A percentile compares a stretch with the other conserved stretches of the same genome.
phyloP scores from a whole-genome alignment of 169 alveolate genomes.

The Amoebophrya sp. region DNA sequence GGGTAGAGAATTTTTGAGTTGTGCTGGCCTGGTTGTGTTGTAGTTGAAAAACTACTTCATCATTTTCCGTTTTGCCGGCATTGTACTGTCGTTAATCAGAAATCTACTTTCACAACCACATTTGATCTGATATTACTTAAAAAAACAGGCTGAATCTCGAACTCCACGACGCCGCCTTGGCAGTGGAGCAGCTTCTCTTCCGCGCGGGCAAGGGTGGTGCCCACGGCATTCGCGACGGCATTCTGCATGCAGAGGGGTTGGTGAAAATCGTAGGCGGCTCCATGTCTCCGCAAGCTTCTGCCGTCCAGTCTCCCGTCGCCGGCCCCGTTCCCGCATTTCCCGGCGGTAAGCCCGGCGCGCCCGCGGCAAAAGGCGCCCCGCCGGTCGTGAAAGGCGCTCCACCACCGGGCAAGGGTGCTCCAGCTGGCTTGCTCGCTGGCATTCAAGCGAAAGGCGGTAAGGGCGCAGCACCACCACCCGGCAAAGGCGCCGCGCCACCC shows the following conservation, averaged over 20 bases:
- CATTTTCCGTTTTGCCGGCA: too few relatives aligned
- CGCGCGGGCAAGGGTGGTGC: background rate
- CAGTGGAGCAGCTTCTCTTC: background rate
- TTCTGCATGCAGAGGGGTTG: background rate
- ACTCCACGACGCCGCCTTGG: slow-evolving; percentile 11
- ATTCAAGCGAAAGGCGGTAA: too few relatives aligned
- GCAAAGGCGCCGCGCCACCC: background rate
- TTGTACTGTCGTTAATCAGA: too few relatives aligned
- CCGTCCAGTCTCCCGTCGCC: background rate
- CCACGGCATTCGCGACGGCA: background rate
- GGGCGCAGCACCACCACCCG: too few relatives aligned
- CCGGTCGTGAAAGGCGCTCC: background rate
- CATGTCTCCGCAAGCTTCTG: background rate
- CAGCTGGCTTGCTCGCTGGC: too few relatives aligned
- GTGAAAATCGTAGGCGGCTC: background rate
- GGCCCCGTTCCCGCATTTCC: background rate
- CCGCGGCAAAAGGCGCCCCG: background rate
- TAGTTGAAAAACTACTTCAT: too few relatives aligned
- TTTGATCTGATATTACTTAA: too few relatives aligned
- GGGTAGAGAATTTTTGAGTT: too few relatives aligned
- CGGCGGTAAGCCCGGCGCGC: background rate
- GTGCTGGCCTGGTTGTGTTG: too few relatives aligned
- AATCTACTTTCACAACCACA: too few relatives aligned
- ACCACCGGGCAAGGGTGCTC: background rate
- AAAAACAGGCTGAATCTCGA: background rate